A percentile compares a stretch with the other conserved stretches of the same genome.
Conservation (phyloP, 768 basidiomycete genomes). For the Artomyces pyxidatus region DNA sequence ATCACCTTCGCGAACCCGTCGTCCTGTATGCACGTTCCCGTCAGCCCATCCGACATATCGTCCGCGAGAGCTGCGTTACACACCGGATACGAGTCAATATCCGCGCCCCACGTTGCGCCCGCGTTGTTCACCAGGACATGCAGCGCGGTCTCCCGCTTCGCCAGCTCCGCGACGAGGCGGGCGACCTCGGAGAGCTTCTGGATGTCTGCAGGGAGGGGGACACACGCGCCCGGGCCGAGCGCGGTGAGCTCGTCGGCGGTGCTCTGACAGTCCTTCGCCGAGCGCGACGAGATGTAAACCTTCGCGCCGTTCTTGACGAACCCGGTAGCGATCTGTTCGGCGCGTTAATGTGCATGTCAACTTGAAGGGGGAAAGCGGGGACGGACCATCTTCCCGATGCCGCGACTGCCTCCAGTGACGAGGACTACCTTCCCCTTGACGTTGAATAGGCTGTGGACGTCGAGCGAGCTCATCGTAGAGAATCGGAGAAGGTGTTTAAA, state of each 20-base stretch:
- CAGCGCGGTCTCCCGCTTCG: constrained; percentile 41
- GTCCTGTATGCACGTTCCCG: constrained; percentile 29
- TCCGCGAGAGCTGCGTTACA: too few relatives aligned
- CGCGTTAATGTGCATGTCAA: not conserved
- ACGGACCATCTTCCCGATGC: constrained; percentile 57
- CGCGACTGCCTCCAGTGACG: constrained; percentile 58
- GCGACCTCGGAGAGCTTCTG: constrained; percentile 46
- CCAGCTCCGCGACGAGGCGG: constrained; percentile 41
- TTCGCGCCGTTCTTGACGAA: constrained; percentile 55
- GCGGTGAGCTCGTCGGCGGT: constrained; percentile 45
- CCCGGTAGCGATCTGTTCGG: constrained; percentile 49
- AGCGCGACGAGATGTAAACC: constrained; percentile 60
- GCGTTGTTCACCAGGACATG: constrained; percentile 61
- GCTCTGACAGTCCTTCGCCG: constrained; percentile 39
- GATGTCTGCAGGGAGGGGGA: constrained; percentile 46
- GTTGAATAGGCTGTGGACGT: constrained; percentile 34
- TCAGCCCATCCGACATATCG: too few relatives aligned
- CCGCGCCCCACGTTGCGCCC: constrained; percentile 47
- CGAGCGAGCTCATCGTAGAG: constrained; percentile 28
- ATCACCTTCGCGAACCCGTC: constrained; percentile 53
- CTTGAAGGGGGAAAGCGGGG: not conserved
- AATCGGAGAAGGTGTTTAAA: too few relatives aligned
- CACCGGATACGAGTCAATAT: constrained; percentile 40
- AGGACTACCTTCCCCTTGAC: constrained; percentile 49
- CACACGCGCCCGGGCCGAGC: constrained; percentile 47